Percentiles rank a stretch among this genome's conserved stretches.
Conservation (phyloP, 306 rosid genomes). For the Prunus armeniaca region DNA sequence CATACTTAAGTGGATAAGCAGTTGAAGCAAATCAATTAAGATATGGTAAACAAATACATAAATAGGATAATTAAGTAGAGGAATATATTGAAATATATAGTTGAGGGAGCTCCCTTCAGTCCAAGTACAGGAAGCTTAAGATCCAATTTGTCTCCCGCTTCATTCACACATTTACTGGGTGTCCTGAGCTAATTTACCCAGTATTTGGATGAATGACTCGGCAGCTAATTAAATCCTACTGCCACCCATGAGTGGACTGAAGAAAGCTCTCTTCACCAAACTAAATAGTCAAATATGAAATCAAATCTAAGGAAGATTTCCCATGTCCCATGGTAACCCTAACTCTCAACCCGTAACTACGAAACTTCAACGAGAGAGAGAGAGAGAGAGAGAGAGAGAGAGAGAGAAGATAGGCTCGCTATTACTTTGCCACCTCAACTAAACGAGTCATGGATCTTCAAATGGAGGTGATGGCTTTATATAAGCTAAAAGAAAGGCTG, state of each 20-base stretch:
- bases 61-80: background rate
- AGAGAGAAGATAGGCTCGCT: background rate
- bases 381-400: background rate
- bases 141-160: constrained; percentile 86
- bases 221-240: constrained; percentile 78
- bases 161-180: constrained; percentile 88
- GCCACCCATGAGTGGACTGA: constrained; percentile 79
- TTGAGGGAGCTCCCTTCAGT: constrained; percentile 99
- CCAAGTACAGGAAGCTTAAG: constrained; percentile 81
- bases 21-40: background rate
- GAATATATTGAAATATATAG: background rate
- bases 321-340: background rate
- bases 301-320: background rate
- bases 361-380: background rate
- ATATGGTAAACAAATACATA: background rate
- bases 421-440: background rate
- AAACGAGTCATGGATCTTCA: constrained; percentile 12
- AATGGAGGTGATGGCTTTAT: constrained; percentile 33
- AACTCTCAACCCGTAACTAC: background rate
- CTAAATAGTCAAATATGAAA: background rate
- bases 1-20: background rate
- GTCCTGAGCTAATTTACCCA: constrained; percentile 26
- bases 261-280: constrained; percentile 74
- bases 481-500: constrained; percentile 32
- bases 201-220: constrained; percentile 97